phyloP scores from a whole-genome alignment of 2,329 filamentous ascomycete species.

The Phialocephala subalpina region DNA sequence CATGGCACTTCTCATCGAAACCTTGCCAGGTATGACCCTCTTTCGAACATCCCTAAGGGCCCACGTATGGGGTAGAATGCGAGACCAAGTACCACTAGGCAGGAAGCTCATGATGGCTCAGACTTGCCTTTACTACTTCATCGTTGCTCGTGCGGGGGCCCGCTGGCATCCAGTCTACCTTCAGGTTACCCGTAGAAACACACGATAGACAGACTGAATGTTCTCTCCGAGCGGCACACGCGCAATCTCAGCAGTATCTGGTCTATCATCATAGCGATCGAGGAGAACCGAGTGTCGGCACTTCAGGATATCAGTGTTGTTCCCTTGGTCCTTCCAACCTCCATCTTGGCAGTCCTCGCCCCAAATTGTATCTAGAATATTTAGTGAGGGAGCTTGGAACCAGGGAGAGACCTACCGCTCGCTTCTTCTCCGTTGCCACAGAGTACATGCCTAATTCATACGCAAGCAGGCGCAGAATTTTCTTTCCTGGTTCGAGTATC shows the following conservation, averaged over 20 bases:
- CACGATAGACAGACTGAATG: slow-evolving; percentile 45
- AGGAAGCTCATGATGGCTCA: slow-evolving; percentile 54
- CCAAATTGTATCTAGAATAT: slow-evolving; percentile 77
- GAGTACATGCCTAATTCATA: slow-evolving; percentile 73
- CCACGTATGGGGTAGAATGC: not conserved
- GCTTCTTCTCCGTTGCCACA: slow-evolving; percentile 89
- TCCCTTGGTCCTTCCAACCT: slow-evolving; percentile 72
- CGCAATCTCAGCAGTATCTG: slow-evolving; percentile 79
- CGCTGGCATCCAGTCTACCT: slow-evolving; percentile 44
- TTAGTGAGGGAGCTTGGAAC: slow-evolving; percentile 31
- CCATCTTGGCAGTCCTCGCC: slow-evolving; percentile 84
- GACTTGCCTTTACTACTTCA: slow-evolving; percentile 67
- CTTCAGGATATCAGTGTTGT: slow-evolving; percentile 64
- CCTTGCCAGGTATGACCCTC: not conserved
- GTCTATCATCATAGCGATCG: slow-evolving; percentile 68
- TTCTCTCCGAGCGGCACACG: slow-evolving; percentile 40
- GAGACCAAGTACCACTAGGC: not conserved
- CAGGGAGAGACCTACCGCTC: slow-evolving; percentile 70
- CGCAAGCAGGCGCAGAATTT: slow-evolving; percentile 79
- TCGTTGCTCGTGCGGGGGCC: slow-evolving; percentile 34
- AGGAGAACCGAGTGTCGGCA: not conserved
- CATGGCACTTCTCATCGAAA: not conserved
- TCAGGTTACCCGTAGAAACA: slow-evolving; percentile 57
- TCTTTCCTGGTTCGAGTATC: slow-evolving; percentile 79
- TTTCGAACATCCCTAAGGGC: not conserved